phyloP scores from a whole-genome alignment of 768 basidiomycete genomes.

The Psilocybe tampanensis region DNA sequence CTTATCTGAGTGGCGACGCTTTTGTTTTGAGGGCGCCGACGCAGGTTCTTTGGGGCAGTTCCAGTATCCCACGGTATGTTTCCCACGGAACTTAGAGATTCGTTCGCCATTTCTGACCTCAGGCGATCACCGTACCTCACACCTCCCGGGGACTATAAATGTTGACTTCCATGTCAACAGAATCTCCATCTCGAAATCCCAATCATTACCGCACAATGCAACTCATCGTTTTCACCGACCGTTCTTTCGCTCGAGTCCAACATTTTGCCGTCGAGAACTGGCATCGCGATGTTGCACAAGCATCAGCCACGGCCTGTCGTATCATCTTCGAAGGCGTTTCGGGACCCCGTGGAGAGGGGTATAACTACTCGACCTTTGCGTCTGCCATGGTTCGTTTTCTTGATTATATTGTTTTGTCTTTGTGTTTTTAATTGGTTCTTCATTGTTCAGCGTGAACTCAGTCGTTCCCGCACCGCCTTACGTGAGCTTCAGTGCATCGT shows the following conservation, averaged over 20 bases:
- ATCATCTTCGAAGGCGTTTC: not conserved
- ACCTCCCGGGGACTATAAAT: conserved; percentile 9
- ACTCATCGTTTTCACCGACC: not conserved
- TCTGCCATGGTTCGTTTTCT: not conserved
- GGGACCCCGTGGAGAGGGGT: not conserved
- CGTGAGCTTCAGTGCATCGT: no score
- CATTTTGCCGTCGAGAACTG: not conserved
- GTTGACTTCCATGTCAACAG: no score
- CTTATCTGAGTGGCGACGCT: no score
- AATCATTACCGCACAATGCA: no score
- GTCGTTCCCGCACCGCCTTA: no score
- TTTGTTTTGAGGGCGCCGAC: no score
- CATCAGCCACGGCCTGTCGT: not conserved
- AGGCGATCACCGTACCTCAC: not conserved
- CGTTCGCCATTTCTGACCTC: no score
- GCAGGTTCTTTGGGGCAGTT: no score
- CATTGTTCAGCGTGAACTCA: not conserved
- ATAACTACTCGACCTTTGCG: not conserved
- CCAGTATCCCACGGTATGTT: no score
- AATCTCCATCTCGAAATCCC: no score
- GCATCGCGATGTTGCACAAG: not conserved
- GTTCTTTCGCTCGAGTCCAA: not conserved
- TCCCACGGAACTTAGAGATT: no score
- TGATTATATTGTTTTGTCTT: no score
- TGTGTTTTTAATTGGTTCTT: not conserved